Conservation (phyloP, 2,329 filamentous ascomycete genomes). For the Corniculantispora saksenae region DNA sequence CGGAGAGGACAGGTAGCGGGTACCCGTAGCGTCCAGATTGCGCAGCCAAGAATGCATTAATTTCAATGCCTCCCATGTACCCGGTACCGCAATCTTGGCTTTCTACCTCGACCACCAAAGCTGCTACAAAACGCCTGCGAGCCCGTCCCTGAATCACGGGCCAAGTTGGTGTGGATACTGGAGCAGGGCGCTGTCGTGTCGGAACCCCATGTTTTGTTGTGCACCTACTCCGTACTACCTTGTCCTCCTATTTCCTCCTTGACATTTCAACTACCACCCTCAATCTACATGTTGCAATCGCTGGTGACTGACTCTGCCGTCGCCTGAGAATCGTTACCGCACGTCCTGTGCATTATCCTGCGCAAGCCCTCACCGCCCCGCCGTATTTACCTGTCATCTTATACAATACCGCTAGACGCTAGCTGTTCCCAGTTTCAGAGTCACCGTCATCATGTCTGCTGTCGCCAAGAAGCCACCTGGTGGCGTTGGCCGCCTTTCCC, state of each 20-base stretch:
- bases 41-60: neutral
- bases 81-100: conserved; percentile 6
- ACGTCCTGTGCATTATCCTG: conserved; percentile 9
- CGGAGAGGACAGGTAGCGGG: neutral
- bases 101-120: conserved; percentile 4
- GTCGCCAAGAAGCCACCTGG: conserved; percentile 55
- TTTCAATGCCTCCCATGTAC: neutral
- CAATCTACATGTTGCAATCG: neutral
- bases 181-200: conserved; percentile 14
- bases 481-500: conserved; percentile 48
- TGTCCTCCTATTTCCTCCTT: conserved; percentile 18
- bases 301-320: neutral
- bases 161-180: conserved; percentile 16
- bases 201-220: conserved; percentile 19
- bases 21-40: neutral
- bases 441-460: conserved; percentile 46
- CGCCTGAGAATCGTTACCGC: conserved; percentile 13
- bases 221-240: conserved; percentile 11
- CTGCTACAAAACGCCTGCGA: conserved; percentile 1
- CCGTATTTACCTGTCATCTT: conserved; percentile 6
- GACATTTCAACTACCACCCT: conserved; percentile 7
- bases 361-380: neutral
- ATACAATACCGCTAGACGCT: conserved; percentile 16
- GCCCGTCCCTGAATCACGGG: conserved; percentile 16
- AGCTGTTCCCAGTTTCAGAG: neutral